Evolutionary conservation across 2,329 filamentous ascomycete species (phyloP), one percentile per base, ranked within the genome.

Genomic region (Arthrobotrys megalospora): DNA sequence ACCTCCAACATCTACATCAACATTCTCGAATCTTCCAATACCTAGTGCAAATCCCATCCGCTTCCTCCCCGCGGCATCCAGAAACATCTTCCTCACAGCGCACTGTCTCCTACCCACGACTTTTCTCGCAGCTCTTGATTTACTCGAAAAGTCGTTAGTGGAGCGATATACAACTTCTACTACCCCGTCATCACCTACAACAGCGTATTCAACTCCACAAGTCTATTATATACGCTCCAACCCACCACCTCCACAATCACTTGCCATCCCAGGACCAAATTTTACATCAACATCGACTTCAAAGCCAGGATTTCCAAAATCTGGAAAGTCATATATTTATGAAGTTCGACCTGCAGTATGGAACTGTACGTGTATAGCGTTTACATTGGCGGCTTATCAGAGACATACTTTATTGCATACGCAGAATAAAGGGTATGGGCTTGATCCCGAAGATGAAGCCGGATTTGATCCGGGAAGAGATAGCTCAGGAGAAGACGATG

Each of bases 301-400:
- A 58, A 63, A 71, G 45, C 83, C 83, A 43, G 82, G 83, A 63
- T 28, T 68, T 45, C 55, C 71, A 5, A 75, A 69, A 36, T 66
- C 60, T 55, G 67, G 62, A 7, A 78, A 71, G 36, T 78, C 75
- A 10, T 78, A 78, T 60, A 34, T 72, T n/a, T 96, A 97, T 84
- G 86, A 92, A 81, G 92, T 98, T 14, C 89, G 91, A 8, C 87
- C 94, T 0, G 81, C 84, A 0, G 89, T 91, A 0, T 98, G 96
- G 96, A 94, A 92, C 84, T 99, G 96, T 84, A 93, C 90, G 0
- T 99, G 96, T 85, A 91, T 94, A 2, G 91, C 90, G 0, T 98
- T 98, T 84, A 88, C 91, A 0, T 91, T 96, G 79, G 87, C 91
- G 19, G 89, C 91, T 1, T 94, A 94, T 81, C 86, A 87, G 28